Evolutionary conservation across 2,329 filamentous ascomycete species (phyloP).

Genomic region (Escovopsis weberi): DNA sequence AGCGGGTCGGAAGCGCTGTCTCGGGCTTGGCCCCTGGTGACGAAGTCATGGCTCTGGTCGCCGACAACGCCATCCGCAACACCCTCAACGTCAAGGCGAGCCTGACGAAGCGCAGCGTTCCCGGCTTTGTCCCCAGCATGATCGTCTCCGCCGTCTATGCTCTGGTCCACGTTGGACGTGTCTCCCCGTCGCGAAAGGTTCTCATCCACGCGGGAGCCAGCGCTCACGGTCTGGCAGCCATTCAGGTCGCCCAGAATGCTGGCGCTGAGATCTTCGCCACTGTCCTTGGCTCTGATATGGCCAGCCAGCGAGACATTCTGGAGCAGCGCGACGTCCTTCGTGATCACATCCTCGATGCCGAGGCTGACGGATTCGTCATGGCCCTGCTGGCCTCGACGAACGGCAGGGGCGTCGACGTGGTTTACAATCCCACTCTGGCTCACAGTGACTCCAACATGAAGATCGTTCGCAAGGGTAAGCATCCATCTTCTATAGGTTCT

Average conservation of each 20-base stretch:
- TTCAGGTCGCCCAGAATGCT: conserved; percentile 23
- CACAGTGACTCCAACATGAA: conserved; percentile 17
- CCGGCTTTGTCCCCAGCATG: conserved; percentile 21
- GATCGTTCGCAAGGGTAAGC: conserved; percentile 23
- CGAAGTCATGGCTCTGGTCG: conserved; percentile 25
- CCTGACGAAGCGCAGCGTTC: conserved; percentile 20
- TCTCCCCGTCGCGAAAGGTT: conserved; percentile 16
- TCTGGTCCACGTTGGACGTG: conserved; percentile 19
- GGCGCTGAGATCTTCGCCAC: conserved; percentile 29
- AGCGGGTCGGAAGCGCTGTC: conserved; percentile 19
- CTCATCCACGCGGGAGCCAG: conserved; percentile 31
- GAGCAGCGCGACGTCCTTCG: conserved; percentile 18
- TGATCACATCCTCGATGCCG: conserved; percentile 23
- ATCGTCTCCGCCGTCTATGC: conserved; percentile 29
- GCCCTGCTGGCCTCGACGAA: conserved; percentile 18
- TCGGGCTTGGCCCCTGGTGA: conserved; percentile 21
- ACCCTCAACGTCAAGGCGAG: conserved; percentile 18
- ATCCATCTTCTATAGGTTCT: neutral
- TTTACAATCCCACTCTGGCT: conserved; percentile 31
- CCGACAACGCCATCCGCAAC: conserved; percentile 21
- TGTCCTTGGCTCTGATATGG: conserved; percentile 14
- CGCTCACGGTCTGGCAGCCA: conserved; percentile 27
- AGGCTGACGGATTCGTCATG: conserved; percentile 19
- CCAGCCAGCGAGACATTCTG: conserved; percentile 24
- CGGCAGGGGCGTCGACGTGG: conserved; percentile 23